Base-by-base conservation (phyloP, 495 filamentous ascomycete species). In the Choiromyces venosus region DNA sequence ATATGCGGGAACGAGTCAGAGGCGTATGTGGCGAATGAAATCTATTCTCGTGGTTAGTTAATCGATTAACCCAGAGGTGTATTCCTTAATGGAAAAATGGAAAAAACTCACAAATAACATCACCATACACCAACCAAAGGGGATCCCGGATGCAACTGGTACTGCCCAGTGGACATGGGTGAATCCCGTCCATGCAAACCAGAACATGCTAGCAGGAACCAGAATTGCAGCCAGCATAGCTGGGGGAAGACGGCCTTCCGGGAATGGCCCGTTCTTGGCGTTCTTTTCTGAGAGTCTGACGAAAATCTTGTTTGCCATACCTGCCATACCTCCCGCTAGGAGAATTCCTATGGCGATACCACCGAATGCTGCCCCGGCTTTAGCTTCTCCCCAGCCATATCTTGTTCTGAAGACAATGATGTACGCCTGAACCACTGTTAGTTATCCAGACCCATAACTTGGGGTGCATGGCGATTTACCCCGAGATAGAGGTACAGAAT, bases 131-230 rank as follows among this genome's bases (percentile, higher is more conserved):
- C 73, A 75, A 33, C 73, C 73, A 38, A 75, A 73, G 36, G 74
- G 83, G 61, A 86, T 74, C 25, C 93, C 93, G 7, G 89, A 90
- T 4, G 91, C 83, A 0, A 87, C 85, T 65, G 84, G 81, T 19
- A 86, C 84, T 33, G 85, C 80, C 86, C 86, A 89, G 78, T 87
- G 86, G 18, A 88, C 81, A 0, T 77, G 36, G 0, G 82, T 75
- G 10, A 81, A 83, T 68, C 85, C 85, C 18, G 88, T 88, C 88
- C 88, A 91, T 0, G 86, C 88, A 78, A 90, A 90, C 85, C 86
- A 87, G 75, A 89, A 89, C 0, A 89, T 81, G 3, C 86, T 85
- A 19, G 86, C 75, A 18, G 88, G 87, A 10, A 87, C 79, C 18
- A 86, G 79, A 4, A 89, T 70, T 46, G 83, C 84, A 10, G 85